Evolutionary conservation across 2,329 filamentous ascomycete genomes (phyloP), one percentile per base, ranked within the genome.

Genomic region (Curvularia sp.): DNA sequence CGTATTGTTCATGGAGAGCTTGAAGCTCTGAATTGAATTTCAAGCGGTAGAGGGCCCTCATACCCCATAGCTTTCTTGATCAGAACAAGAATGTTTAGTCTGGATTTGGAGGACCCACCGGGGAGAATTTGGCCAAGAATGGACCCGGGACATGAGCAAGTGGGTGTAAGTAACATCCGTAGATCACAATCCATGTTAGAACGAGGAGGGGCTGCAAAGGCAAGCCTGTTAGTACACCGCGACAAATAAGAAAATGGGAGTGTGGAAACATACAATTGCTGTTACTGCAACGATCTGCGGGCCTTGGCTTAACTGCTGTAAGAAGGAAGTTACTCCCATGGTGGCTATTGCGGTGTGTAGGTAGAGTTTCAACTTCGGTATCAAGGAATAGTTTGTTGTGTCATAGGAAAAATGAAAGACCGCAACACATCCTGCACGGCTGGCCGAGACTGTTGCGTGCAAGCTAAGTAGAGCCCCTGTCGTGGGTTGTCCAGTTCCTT

Each of bases 1-100:
- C 46, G 23, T 49, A 49, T 25, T n/a, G 19, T 6, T 38, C 18
- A 18, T 49, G 46, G 8, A 49, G 46, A 49, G 46, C 46, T n/a
- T 49, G 46, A 10, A 49, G 46, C 15, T 49, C 46, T 13, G 46
- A 49, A 49, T 49, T 49, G 30, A 49, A 49, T 25, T 49, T 49
- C 46, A 49, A 36, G 13, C 46, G 46, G 30, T 49, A 49, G 18
- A 49, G 30, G 4, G 46, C 46, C 25, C 15, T 49, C 46, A 49
- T 49, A 36, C 46, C 46, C 46, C 46, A 49, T 49, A 49, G 12
- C 46, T 48, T 48, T 34, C 12, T 23, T n/a, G 1, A 7, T 48
- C 46, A 48, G 46, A 12, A 36, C 28, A 30, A 30, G 6, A 30
- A 2, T 30, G 5, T 30, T 30, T 30, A 30, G 4, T 30, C 28